Conservation (phyloP, 257 asterid genomes). For the Solanum chaucha region DNA sequence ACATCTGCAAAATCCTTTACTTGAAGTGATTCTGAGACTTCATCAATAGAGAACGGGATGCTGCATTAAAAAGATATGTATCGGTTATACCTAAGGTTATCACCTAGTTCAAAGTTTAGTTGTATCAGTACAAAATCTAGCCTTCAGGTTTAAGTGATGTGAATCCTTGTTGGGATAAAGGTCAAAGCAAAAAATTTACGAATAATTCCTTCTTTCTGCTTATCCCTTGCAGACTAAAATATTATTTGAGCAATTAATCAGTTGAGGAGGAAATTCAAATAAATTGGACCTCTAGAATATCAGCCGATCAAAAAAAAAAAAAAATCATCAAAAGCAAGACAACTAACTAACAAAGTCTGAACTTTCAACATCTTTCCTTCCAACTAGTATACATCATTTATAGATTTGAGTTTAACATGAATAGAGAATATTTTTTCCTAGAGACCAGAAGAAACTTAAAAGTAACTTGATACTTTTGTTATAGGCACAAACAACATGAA, state of each 20-base stretch:
- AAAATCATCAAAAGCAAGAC: not conserved
- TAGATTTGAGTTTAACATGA: not conserved
- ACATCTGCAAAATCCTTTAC: constrained; percentile 83
- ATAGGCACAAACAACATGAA: not conserved
- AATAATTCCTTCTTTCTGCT: not conserved
- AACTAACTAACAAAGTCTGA: not conserved
- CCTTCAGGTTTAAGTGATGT: not conserved
- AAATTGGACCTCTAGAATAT: not conserved
- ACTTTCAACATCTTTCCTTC: not conserved
- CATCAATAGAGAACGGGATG: constrained; percentile 91
- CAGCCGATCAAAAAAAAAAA: not conserved
- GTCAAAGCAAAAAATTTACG: not conserved
- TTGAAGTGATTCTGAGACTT: constrained; percentile 57
- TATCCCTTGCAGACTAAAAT: not conserved
- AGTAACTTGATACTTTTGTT: not conserved
- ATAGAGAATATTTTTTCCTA: not conserved
- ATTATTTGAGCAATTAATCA: not conserved
- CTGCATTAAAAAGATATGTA: constrained; percentile 28
- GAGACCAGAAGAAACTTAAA: not conserved
- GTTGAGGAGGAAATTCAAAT: not conserved
- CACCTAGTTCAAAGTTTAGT: not conserved
- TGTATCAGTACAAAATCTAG: not conserved
- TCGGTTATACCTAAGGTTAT: not conserved
- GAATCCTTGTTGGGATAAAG: not conserved
- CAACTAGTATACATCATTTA: not conserved